Percentiles rank a stretch among this genome's conserved stretches.
phyloP scores from a whole-genome alignment of 2,329 filamentous ascomycete species.

The Hypomyces rosellus region DNA sequence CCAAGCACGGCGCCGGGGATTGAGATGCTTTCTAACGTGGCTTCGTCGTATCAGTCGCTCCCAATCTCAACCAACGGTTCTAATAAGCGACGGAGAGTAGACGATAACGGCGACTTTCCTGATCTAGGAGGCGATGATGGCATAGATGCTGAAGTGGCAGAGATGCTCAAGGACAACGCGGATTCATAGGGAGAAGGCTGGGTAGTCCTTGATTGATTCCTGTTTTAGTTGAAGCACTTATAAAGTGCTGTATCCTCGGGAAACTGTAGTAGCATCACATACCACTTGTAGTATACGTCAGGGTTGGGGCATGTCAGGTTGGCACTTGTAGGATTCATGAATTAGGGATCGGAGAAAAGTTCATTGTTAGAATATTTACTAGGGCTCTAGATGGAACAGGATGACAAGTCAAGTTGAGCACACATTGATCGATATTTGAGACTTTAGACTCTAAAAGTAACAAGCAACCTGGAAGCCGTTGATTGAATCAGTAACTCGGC shows the following conservation, averaged over 20 bases:
- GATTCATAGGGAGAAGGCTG: neutral
- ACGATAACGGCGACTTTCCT: conserved; percentile 45
- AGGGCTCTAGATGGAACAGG: too few relatives aligned
- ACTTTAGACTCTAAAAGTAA: too few relatives aligned
- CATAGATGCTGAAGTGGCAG: conserved; percentile 51
- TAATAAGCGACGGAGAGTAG: conserved; percentile 51
- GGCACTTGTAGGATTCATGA: too few relatives aligned
- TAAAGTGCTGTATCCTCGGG: too few relatives aligned
- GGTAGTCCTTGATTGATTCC: neutral
- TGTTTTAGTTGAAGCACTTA: neutral
- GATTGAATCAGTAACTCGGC: too few relatives aligned
- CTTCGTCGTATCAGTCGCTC: conserved; percentile 43
- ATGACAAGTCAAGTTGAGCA: too few relatives aligned
- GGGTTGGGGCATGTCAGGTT: neutral
- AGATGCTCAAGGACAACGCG: conserved; percentile 41
- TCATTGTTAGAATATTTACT: too few relatives aligned
- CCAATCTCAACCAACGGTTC: conserved; percentile 45
- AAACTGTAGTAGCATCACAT: too few relatives aligned
- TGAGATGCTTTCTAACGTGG: conserved; percentile 34
- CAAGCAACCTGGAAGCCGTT: too few relatives aligned
- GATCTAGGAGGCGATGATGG: conserved; percentile 49
- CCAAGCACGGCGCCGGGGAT: conserved; percentile 24
- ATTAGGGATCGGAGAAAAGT: too few relatives aligned
- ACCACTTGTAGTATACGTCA: neutral
- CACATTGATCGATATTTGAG: too few relatives aligned